phyloP scores from a whole-genome alignment of 768 basidiomycete genomes.

The Suillus lakei region DNA sequence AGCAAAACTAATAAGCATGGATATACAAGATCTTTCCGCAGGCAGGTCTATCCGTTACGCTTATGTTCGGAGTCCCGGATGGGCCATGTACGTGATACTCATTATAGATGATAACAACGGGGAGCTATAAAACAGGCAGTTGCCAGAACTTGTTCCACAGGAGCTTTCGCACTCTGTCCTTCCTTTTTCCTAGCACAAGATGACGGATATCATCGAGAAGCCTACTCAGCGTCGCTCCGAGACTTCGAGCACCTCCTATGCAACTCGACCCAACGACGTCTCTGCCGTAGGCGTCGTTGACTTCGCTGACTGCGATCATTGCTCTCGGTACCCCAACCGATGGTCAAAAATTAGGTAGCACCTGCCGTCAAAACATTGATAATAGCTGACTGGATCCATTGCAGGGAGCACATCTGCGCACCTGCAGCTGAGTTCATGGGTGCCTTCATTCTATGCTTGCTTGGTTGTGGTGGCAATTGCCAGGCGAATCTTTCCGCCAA shows the following conservation, averaged over 20 bases:
- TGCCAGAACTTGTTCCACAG: not conserved
- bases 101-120: not conserved
- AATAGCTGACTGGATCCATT: not conserved
- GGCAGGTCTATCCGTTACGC: slow-evolving; percentile 9
- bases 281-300: slow-evolving; percentile 13
- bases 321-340: slow-evolving; percentile 46
- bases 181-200: slow-evolving; percentile 15
- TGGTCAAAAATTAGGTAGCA: slow-evolving; percentile 55
- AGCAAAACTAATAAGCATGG: not conserved
- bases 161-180: not conserved
- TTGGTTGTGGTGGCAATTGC: slow-evolving; percentile 57
- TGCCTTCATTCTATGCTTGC: slow-evolving; percentile 54
- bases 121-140: slow-evolving; percentile 26
- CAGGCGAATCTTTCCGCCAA: slow-evolving; percentile 53
- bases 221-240: slow-evolving; percentile 24
- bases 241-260: slow-evolving; percentile 17
- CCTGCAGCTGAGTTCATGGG: slow-evolving; percentile 62
- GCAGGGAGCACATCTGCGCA: slow-evolving; percentile 49
- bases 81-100: slow-evolving; percentile 3
- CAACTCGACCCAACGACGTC: slow-evolving; percentile 12
- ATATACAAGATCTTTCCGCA: not conserved
- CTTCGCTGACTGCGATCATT: slow-evolving; percentile 38
- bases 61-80: slow-evolving; percentile 9
- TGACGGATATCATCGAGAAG: slow-evolving; percentile 27
- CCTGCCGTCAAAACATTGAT: not conserved